Conservation (phyloP, 2,329 filamentous ascomycete genomes). For the Penicillium vulpinum region DNA sequence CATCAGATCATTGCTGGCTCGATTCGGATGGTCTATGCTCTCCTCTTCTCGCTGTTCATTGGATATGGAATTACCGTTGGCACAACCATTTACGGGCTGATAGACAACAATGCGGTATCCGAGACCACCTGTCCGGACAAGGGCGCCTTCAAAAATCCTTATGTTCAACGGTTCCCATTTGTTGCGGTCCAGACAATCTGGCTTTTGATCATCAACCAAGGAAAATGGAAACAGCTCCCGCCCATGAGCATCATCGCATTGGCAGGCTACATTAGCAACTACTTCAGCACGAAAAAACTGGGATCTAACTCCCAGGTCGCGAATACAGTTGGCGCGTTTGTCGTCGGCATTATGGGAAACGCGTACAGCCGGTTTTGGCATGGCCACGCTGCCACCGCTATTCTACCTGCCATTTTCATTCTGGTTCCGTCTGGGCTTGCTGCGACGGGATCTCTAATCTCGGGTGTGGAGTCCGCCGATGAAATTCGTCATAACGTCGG, state of each 20-base stretch:
- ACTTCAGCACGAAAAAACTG: constrained; percentile 52
- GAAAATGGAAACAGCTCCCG: constrained; percentile 74
- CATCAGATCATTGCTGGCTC: constrained; percentile 68
- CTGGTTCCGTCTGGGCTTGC: constrained; percentile 61
- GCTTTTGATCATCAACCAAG: constrained; percentile 76
- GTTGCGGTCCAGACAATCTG: constrained; percentile 72
- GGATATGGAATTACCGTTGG: constrained; percentile 70
- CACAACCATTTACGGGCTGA: constrained; percentile 59
- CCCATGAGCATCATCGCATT: constrained; percentile 73
- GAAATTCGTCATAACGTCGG: constrained; percentile 45
- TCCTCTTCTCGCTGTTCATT: constrained; percentile 69
- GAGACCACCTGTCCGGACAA: constrained; percentile 45
- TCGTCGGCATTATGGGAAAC: constrained; percentile 74
- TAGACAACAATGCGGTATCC: constrained; percentile 55
- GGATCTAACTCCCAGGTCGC: constrained; percentile 71
- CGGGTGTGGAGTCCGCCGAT: constrained; percentile 57
- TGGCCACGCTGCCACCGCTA: constrained; percentile 76
- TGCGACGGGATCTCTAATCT: constrained; percentile 57
- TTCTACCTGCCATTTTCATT: constrained; percentile 81
- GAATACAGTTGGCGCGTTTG: constrained; percentile 73
- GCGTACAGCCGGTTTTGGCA: constrained; percentile 70
- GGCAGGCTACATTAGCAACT: constrained; percentile 66
- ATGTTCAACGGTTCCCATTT: constrained; percentile 63
- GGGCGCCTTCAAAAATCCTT: constrained; percentile 35
- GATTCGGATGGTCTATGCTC: constrained; percentile 45